Base-by-base conservation (phyloP, 371 early-diverging fungal genomes). In the Apophysomyces variabilis region DNA sequence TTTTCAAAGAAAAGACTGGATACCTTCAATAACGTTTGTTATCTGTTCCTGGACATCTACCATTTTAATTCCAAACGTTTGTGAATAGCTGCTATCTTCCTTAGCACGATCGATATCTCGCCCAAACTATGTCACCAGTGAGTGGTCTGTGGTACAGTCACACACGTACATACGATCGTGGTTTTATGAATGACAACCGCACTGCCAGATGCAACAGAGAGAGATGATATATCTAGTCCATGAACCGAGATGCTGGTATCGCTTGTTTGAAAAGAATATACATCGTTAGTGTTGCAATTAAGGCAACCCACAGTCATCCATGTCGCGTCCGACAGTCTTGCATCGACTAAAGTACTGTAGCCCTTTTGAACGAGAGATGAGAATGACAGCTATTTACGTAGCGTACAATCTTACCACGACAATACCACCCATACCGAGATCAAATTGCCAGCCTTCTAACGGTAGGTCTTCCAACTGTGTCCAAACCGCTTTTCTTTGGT, bases 351-450 rank as follows among this genome's bases (percentile, higher is more conserved):
- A 11, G 61, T 58, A 26, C 45, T 56, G 45, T 70, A 65, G 58
- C 54, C 61, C 66, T 26, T 71, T n/a, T 58, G 0, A 32, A n/a
- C 8, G 21, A 21, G 11, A 18, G 21, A 50, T 50, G 54, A 50
- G 21, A 50, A 32, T 21, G 9, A 11, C 2, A 0, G 50, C 6
- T 21, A 11, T 9, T 18, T 16, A 36, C 3, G 32, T 26, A 26
- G 4, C 1, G 13, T 26, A 38, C 32, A 46, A 12, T 65, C 74
- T 65, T 75, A 80, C 80, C 38, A 71, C 62, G 38, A 45, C 64
- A 7, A 80, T 70, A 35, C 77, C 82, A 43, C 75, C 79, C 69
- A 77, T 74, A 26, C 74, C 75, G n/a, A 77, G 66, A 46, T 77
- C 71, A 60, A 82, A 75, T 36, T 68, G 63, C 72, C 75, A 76